Base-by-base conservation (phyloP, 1,139 yeast species). In the Suhomyces wounanorum region DNA sequence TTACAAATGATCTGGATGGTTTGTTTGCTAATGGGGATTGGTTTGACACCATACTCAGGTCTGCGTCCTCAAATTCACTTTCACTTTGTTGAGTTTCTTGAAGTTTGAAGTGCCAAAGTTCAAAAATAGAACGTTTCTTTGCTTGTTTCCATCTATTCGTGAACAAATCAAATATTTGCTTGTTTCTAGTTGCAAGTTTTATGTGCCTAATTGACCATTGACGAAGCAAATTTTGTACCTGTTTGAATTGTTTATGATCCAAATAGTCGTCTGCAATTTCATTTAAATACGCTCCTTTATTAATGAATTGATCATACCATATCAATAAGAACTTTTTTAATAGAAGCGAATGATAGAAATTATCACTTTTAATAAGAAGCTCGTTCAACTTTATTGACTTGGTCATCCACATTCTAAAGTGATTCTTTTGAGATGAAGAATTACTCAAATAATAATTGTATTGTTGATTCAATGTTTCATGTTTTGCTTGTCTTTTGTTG, bases 201-300 rank as follows among this genome's bases (percentile, higher is more conserved):
- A 72, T 68, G 47, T 67, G 66, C 45, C 66, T 69, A 72, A 74
- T 70, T 1, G 73, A 66, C 81, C 81, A 76, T 13, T 57, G 62
- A 38, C 73, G 63, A n/a, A 75, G 55, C 3, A 62, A 51, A 18
- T 65, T 70, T 23, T 66, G 57, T 9, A 64, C 64, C 40, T 54
- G 59, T 21, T 53, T 58, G 37, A 69, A 64, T 37, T 73, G 76
- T 31, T 57, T 61, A 40, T 67, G 68, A 46, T 67, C 71, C 8
- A 64, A 30, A 37, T 59, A 55, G 16, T 69, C 71, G 14, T 73
- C 74, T 2, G 69, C 70, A 3, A 66, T 51, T 9, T 70, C 72
- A 3, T 60, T 52, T 39, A 74, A 55, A 21, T 65, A 59, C 10
- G 59, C 55, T 6, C 54, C 56, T 25, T 67, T 68, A 31, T 60